These are phyloP conservation scores for Trichoderma afroharzianum DNA, from an alignment of 2,329 filamentous ascomycete genomes.

Conservation along the genomic window DNA sequence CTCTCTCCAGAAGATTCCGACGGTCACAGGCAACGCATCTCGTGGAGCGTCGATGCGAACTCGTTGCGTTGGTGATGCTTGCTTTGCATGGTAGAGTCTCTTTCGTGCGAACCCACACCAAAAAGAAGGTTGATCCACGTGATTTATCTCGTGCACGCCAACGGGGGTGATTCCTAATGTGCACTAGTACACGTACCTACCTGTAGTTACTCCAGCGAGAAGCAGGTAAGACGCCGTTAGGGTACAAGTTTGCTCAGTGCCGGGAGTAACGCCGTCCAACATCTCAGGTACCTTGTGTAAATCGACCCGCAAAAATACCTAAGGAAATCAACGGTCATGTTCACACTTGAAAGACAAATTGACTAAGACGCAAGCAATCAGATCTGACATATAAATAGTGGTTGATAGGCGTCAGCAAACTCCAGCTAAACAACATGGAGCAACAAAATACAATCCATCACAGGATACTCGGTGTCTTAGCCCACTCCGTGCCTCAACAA, in stretches of 20 bases:
- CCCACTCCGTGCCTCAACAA: too few relatives aligned
- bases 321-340: not conserved
- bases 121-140: not conserved
- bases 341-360: not conserved
- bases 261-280: not conserved
- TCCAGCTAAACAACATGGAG: not conserved
- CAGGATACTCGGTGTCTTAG: too few relatives aligned
- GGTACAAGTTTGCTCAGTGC: not conserved
- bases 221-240: not conserved
- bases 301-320: not conserved
- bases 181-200: too few relatives aligned
- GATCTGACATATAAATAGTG: not conserved
- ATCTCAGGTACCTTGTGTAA: not conserved
- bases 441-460: not conserved
- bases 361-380: not conserved
- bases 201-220: too few relatives aligned
- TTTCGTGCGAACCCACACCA: not conserved
- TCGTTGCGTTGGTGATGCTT: conserved; percentile 11
- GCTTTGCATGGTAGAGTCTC: conserved; percentile 12
- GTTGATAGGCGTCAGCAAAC: not conserved
- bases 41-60: conserved; percentile 7
- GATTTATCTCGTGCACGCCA: not conserved
- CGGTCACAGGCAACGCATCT: conserved; percentile 1
- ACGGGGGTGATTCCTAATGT: not conserved
- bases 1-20: not conserved